Conservation (phyloP, 164 flowering plant genomes). For the Nelumbo lutea region DNA sequence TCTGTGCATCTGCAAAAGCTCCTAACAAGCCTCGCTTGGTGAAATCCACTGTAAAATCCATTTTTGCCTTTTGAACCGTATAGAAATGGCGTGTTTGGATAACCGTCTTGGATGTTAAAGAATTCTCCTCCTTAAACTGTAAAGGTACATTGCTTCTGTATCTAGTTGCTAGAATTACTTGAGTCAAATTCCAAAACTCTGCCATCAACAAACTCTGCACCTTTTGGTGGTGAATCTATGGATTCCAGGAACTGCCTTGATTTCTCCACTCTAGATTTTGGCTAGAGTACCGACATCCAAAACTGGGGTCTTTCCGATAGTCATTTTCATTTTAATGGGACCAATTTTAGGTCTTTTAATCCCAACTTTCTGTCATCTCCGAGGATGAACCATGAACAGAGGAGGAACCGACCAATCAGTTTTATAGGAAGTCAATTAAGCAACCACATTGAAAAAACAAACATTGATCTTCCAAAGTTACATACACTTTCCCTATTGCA, state of each 20-base stretch:
- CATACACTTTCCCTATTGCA: no score
- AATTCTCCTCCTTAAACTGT: conserved; percentile 43
- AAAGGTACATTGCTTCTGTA: conserved; percentile 41
- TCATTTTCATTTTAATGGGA: conserved; percentile 38
- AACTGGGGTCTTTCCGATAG: conserved; percentile 41
- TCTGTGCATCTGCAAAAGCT: conserved; percentile 37
- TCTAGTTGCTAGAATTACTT: conserved; percentile 42
- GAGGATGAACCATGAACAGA: conserved; percentile 29
- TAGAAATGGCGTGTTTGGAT: conserved; percentile 28
- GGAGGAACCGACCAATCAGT: conserved; percentile 38
- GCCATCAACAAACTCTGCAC: conserved; percentile 36
- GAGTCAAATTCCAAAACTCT: conserved; percentile 26
- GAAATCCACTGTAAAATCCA: conserved; percentile 40
- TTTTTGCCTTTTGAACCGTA: conserved; percentile 42
- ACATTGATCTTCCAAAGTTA: conserved; percentile 38
- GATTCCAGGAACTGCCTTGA: conserved; percentile 34
- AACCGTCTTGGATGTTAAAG: conserved; percentile 22
- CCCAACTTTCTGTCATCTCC: conserved; percentile 36
- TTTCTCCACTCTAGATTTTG: conserved; percentile 30
- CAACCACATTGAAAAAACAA: conserved; percentile 40
- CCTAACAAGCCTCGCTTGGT: conserved; percentile 34
- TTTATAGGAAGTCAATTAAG: conserved; percentile 45
- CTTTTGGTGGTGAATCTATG: conserved; percentile 21
- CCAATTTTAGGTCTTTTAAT: conserved; percentile 45
- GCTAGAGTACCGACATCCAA: conserved; percentile 35